Percentiles rank a stretch among this genome's conserved stretches.
Evolutionary conservation across 2,329 filamentous ascomycete genomes (phyloP).

Genomic region (Akanthomyces uredinophilus): DNA sequence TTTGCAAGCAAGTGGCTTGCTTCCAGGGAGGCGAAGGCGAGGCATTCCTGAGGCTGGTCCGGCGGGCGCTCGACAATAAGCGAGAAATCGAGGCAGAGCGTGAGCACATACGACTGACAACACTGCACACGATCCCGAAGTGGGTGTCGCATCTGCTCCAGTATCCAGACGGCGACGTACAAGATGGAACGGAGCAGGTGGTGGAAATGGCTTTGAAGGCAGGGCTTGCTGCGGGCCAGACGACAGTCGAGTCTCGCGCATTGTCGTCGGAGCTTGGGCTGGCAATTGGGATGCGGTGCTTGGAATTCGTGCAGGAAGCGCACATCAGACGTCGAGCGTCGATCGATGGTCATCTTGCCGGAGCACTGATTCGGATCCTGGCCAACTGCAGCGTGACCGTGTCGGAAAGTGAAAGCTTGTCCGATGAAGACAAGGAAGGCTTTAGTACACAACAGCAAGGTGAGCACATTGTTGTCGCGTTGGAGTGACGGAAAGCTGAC

Average conservation of each 20-base stretch:
- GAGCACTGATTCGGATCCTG: slow-evolving; percentile 38
- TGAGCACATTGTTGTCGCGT: slow-evolving; percentile 19
- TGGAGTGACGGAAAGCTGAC: not conserved
- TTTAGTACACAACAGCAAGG: slow-evolving; percentile 24
- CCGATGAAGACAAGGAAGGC: slow-evolving; percentile 26
- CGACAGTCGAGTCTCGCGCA: not conserved
- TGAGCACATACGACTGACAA: slow-evolving; percentile 19
- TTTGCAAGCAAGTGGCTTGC: slow-evolving; percentile 38
- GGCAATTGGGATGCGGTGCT: slow-evolving; percentile 40
- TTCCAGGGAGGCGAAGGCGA: slow-evolving; percentile 45
- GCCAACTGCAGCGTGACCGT: slow-evolving; percentile 39
- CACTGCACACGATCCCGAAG: slow-evolving; percentile 28
- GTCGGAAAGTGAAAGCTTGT: slow-evolving; percentile 26
- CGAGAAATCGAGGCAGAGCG: slow-evolving; percentile 24
- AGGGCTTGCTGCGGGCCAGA: slow-evolving; percentile 25
- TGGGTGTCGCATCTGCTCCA: slow-evolving; percentile 50
- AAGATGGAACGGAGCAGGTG: slow-evolving; percentile 38
- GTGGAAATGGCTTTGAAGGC: slow-evolving; percentile 40
- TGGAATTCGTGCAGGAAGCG: slow-evolving; percentile 42
- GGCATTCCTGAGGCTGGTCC: slow-evolving; percentile 43
- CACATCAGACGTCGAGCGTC: slow-evolving; percentile 38
- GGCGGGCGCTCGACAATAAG: slow-evolving; percentile 24
- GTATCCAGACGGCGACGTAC: slow-evolving; percentile 40
- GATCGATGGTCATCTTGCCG: slow-evolving; percentile 39
- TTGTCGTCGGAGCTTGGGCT: slow-evolving; percentile 24